Base-by-base conservation (phyloP, 108 stramenopile species). In the Skeletonema costatum region DNA sequence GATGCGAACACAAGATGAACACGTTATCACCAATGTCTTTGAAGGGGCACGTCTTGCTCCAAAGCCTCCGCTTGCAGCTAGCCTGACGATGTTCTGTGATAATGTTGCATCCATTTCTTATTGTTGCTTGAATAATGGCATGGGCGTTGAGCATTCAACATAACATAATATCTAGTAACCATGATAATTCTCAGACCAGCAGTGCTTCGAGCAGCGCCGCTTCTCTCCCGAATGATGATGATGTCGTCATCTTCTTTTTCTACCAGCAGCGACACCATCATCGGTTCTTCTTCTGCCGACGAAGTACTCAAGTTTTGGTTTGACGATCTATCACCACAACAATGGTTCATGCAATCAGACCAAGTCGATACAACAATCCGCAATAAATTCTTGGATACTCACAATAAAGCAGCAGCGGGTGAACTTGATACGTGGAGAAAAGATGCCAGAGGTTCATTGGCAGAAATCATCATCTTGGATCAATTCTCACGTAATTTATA, bases 401-500 rank as follows among this genome's bases (percentile, higher is more conserved):
- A 41, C 61, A 32, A 61, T 6, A 61, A 32, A 21, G 71, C 71
- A 8, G 11, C 61, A 14, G 33, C 71, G 13, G 30, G 71, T 31
- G 74, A 75, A 75, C 69, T 70, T 3, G 21, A 69, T 9, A 44
- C 35, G 5, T 87, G 87, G 87, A 68, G 69, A 39, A 29, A 64
- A n/a, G 59, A 68, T 32, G 82, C 87, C 5, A 69, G 85, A 50
- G 91, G 88, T 10, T 46, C 60, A 0, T 12, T 90, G 21, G 84
- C 87, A 25, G 78, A 80, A 56, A 48, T 93, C 21, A 68, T 93
- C 29, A 64, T 90, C 3, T 82, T 84, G 29, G 92, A 90, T 79
- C 92, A 93, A 69, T 69, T 93, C 32, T 73, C 87, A 2, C 87
- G 92, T 29, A 89, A 89, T 71, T 53, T 71, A 44, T 93, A 89